phyloP scores from a whole-genome alignment of 257 asterid genomes.

The Solanum appendiculatum region DNA sequence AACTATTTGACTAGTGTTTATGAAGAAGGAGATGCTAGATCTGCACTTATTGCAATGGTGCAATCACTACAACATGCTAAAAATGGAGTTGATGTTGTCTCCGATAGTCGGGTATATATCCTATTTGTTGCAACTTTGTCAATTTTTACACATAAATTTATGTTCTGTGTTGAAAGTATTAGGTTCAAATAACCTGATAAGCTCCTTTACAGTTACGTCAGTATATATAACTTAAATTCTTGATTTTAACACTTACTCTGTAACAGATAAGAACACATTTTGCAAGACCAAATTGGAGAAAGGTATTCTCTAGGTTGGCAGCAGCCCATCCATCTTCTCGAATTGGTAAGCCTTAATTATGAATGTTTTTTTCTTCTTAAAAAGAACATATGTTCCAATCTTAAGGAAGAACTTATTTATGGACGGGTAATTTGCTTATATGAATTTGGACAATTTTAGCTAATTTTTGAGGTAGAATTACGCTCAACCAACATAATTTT shows the following conservation, averaged over 20 bases:
- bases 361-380: too few species aligned
- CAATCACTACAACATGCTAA: slow-evolving; percentile 93
- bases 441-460: too few species aligned
- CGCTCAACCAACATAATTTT: not conserved
- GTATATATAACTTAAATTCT: not conserved
- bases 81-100: slow-evolving; percentile 82
- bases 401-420: not conserved
- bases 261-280: slow-evolving; percentile 81
- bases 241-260: not conserved
- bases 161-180: not conserved
- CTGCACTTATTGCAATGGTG: slow-evolving; percentile 89
- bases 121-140: not conserved
- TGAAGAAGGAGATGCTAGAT: slow-evolving; percentile 95
- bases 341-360: slow-evolving; percentile 45
- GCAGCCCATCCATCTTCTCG: slow-evolving; percentile 46
- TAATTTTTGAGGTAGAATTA: not conserved
- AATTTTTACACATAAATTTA: not conserved
- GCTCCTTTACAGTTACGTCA: not conserved
- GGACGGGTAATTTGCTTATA: too few species aligned
- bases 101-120: slow-evolving; percentile 57
- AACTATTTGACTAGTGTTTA: slow-evolving; percentile 83
- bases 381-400: too few species aligned
- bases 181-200: not conserved
- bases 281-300: slow-evolving; percentile 94
- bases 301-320: slow-evolving; percentile 52